Evolutionary conservation across 805 yeast genomes (phyloP).

Genomic region (Candida taoyuanica): DNA sequence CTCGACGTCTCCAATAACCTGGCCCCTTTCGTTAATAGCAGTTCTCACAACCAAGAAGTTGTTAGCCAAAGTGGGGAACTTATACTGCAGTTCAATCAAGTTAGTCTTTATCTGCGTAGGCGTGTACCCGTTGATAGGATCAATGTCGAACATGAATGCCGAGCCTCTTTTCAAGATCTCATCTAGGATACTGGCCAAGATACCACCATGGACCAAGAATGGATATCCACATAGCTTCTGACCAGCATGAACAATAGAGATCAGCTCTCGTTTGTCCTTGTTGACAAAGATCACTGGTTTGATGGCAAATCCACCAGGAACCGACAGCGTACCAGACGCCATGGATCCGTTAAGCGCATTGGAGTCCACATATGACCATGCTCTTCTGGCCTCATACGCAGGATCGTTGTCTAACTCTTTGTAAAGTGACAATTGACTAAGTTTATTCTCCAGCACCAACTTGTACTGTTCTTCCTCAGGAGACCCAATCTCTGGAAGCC

Average conservation of each 20-base stretch:
- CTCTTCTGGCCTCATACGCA: conserved; percentile 33
- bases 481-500: conserved; percentile 23
- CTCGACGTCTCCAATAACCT: conserved; percentile 49
- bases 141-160: conserved; percentile 31
- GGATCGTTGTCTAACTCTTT: conserved; percentile 40
- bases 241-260: conserved; percentile 73
- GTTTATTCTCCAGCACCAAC: conserved; percentile 38
- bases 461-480: conserved; percentile 29
- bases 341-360: conserved; percentile 31
- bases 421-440: conserved; percentile 48
- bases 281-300: conserved; percentile 68
- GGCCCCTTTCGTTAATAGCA: conserved; percentile 31
- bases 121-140: conserved; percentile 35
- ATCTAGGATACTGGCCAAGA: conserved; percentile 73
- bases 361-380: conserved; percentile 44
- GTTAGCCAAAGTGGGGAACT: conserved; percentile 71
- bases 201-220: conserved; percentile 83
- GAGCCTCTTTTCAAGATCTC: conserved; percentile 63
- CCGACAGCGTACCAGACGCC: conserved; percentile 50
- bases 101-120: conserved; percentile 41
- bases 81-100: conserved; percentile 48
- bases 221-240: conserved; percentile 82
- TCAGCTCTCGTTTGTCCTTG: conserved; percentile 48
- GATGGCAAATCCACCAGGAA: conserved; percentile 77
- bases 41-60: conserved; percentile 69